Evolutionary conservation across 169 alveolate genomes (phyloP).

Genomic region (Hammondia hammondi): DNA sequence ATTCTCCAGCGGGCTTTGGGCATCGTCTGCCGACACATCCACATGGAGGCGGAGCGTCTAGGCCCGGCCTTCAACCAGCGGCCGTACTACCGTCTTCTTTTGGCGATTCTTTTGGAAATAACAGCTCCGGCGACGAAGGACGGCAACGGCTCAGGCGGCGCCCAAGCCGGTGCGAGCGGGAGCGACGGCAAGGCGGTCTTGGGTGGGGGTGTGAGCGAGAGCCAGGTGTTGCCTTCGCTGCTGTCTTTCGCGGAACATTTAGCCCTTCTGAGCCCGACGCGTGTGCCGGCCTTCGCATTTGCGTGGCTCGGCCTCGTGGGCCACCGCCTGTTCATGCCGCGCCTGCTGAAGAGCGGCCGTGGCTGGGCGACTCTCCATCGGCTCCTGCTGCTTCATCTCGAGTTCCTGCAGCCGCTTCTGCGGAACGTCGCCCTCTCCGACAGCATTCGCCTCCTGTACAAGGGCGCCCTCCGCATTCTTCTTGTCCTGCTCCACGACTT

Average conservation of each 20-base stretch:
- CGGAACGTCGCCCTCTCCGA: slow-evolving; percentile 33
- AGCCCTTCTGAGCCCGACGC: slow-evolving; percentile 84
- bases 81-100: slow-evolving; percentile 79
- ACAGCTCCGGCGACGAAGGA: neutral
- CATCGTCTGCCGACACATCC: slow-evolving; percentile 80
- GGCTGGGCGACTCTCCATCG: slow-evolving; percentile 89
- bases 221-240: slow-evolving; percentile 25
- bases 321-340: slow-evolving; percentile 90
- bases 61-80: slow-evolving; percentile 74
- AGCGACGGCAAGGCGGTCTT: neutral
- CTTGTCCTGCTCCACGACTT: slow-evolving; percentile 92
- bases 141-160: neutral
- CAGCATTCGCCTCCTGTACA: slow-evolving; percentile 61
- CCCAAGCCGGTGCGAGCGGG: neutral
- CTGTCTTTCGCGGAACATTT: slow-evolving; percentile 79
- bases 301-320: slow-evolving; percentile 95
- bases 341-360: slow-evolving; percentile 69
- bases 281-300: slow-evolving; percentile 95
- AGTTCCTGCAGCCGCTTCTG: slow-evolving; percentile 58
- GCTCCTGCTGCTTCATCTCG: slow-evolving; percentile 87
- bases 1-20: slow-evolving; percentile 86
- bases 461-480: slow-evolving; percentile 84
- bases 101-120: slow-evolving; percentile 79
- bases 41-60: slow-evolving; percentile 69
- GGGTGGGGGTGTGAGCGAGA: neutral